These are phyloP conservation scores for Lactarius trivialis DNA, from an alignment of 768 basidiomycete species.

Conservation along the genomic window DNA sequence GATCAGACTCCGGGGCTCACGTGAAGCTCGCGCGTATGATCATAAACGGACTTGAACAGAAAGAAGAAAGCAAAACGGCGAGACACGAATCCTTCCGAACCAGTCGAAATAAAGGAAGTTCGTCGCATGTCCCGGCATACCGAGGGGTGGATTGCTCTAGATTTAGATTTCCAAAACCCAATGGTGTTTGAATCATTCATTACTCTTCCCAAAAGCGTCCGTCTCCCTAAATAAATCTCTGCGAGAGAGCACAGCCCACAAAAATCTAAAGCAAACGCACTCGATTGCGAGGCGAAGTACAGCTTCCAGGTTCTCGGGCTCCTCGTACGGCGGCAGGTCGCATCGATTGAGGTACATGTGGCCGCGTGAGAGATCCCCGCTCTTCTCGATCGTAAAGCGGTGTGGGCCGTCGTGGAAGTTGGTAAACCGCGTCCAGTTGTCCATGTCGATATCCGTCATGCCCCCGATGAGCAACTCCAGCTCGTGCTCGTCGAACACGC, in stretches of 20 bases:
- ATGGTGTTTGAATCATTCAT: too few relatives aligned
- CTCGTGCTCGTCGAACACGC: too few relatives aligned
- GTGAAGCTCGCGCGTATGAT: too few relatives aligned
- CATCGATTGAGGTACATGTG: constrained; percentile 93
- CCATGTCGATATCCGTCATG: too few relatives aligned
- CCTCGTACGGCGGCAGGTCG: constrained; percentile 85
- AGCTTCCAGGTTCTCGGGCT: constrained; percentile 80
- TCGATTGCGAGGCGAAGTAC: constrained; percentile 82
- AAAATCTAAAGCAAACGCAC: constrained; percentile 36
- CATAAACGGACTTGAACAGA: too few relatives aligned
- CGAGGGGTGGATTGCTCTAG: background rate
- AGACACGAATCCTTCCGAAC: background rate
- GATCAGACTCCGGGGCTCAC: too few relatives aligned
- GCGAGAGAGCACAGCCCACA: background rate
- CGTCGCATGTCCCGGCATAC: background rate
- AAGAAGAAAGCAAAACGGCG: background rate
- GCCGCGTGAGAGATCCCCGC: constrained; percentile 83
- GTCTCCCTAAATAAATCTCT: constrained; percentile 50
- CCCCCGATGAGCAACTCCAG: too few relatives aligned
- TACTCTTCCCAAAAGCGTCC: constrained; percentile 55
- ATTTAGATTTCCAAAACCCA: background rate
- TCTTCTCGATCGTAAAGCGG: constrained; percentile 92
- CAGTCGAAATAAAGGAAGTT: too few relatives aligned
- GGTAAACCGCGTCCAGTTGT: too few relatives aligned
- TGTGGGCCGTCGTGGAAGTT: constrained; percentile 73